Evolutionary conservation across 306 rosid genomes (phyloP).

Genomic region (Prunus fruticosa): DNA sequence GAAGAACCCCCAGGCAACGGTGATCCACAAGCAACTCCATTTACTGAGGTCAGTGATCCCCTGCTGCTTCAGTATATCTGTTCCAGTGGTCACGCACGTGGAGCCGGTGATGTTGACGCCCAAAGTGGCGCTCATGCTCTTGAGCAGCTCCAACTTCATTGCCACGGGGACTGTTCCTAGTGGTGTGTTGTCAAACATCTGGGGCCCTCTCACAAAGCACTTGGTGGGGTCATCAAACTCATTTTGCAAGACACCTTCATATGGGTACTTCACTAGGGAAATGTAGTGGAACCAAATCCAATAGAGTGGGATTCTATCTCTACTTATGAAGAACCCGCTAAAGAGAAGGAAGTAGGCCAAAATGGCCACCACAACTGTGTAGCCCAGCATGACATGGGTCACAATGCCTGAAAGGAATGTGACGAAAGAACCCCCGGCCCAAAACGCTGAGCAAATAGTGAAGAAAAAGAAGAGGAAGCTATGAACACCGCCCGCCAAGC

Average conservation of each 20-base stretch:
- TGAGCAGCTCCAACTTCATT: conserved; percentile 47
- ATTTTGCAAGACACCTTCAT: conserved; percentile 77
- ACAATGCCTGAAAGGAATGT: conserved; percentile 85
- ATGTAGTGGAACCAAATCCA: conserved; percentile 94
- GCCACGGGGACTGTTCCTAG: conserved; percentile 40
- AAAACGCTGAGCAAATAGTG: conserved; percentile 48
- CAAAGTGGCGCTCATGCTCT: conserved; percentile 63
- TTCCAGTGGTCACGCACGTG: conserved; percentile 75
- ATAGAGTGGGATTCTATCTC: conserved; percentile 67
- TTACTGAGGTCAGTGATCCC: conserved; percentile 67
- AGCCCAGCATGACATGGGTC: conserved; percentile 80
- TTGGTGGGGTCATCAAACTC: conserved; percentile 47
- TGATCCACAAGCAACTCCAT: conserved; percentile 77
- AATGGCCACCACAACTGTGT: conserved; percentile 79
- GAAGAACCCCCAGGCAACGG: conserved; percentile 79
- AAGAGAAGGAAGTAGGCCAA: conserved; percentile 77
- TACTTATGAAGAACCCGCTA: conserved; percentile 82
- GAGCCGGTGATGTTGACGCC: conserved; percentile 54
- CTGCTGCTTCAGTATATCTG: conserved; percentile 61
- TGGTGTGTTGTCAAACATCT: conserved; percentile 80
- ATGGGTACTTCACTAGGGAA: conserved; percentile 83
- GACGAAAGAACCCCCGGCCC: conserved; percentile 92
- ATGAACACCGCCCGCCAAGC: conserved; percentile 55
- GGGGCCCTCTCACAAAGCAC: conserved; percentile 75
- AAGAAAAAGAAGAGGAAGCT: conserved; percentile 65